Conservation (phyloP, 306 rosid species). For the Mimosa pudica region DNA sequence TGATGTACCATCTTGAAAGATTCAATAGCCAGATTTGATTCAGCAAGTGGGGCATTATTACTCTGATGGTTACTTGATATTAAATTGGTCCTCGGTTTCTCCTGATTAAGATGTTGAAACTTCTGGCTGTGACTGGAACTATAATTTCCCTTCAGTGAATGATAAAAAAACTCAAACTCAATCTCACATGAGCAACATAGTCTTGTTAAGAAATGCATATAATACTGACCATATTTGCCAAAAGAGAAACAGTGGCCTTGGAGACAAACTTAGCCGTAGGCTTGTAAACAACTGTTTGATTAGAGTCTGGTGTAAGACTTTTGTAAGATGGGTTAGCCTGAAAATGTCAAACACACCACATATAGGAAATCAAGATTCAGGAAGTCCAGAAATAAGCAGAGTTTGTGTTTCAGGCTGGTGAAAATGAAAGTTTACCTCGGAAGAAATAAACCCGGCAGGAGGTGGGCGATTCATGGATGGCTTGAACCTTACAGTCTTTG, state of each 20-base stretch:
- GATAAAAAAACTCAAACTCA: neutral
- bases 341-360: constrained; percentile 29
- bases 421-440: constrained; percentile 55
- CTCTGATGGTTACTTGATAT: constrained; percentile 48
- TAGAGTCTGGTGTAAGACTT: constrained; percentile 49
- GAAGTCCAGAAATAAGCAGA: constrained; percentile 14
- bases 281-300: constrained; percentile 64
- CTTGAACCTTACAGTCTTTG: constrained; percentile 89
- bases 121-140: constrained; percentile 47
- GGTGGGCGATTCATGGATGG: constrained; percentile 45
- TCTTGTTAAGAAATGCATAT: neutral
- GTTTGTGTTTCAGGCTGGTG: constrained; percentile 15
- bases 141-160: constrained; percentile 64
- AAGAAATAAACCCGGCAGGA: constrained; percentile 52
- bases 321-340: constrained; percentile 60
- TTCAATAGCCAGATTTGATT: constrained; percentile 43
- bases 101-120: constrained; percentile 48
- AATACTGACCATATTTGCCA: constrained; percentile 80
- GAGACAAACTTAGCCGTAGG: constrained; percentile 89
- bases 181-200: neutral
- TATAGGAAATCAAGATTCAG: constrained; percentile 33
- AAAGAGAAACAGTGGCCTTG: constrained; percentile 72
- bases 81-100: constrained; percentile 42
- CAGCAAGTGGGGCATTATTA: constrained; percentile 38
- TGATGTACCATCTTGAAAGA: constrained; percentile 47